Evolutionary conservation across 1,139 yeast genomes (phyloP).

Genomic region (Hyphopichia wangnamkhiaoensis): DNA sequence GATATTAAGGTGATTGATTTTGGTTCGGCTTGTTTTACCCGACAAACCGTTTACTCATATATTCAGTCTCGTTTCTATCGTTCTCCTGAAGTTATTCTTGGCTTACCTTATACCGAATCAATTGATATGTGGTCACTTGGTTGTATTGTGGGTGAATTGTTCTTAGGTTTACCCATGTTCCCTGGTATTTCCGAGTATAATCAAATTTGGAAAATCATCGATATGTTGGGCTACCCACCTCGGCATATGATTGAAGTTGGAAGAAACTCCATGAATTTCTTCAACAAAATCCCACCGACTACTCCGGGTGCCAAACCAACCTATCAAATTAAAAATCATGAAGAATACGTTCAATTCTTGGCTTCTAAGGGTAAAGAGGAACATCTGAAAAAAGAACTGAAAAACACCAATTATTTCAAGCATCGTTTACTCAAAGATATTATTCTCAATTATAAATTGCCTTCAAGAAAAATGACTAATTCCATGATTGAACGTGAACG

Average conservation of each 20-base stretch:
- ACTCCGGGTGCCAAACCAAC: constrained; percentile 31
- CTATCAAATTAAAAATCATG: constrained; percentile 33
- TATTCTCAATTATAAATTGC: constrained; percentile 70
- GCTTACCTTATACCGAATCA: constrained; percentile 86
- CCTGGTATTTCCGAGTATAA: constrained; percentile 96
- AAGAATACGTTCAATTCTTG: constrained; percentile 41
- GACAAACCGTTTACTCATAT: constrained; percentile 88
- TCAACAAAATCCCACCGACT: constrained; percentile 43
- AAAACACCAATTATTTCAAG: constrained; percentile 82
- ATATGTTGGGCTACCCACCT: constrained; percentile 86
- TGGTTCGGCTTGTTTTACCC: constrained; percentile 93
- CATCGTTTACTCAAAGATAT: constrained; percentile 74
- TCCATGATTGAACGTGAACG: constrained; percentile 68
- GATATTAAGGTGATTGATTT: constrained; percentile 92
- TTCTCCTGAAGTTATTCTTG: constrained; percentile 92
- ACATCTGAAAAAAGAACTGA: constrained; percentile 67
- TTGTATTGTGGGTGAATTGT: constrained; percentile 92
- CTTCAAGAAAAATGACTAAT: constrained; percentile 70
- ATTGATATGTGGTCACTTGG: constrained; percentile 99
- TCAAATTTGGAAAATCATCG: constrained; percentile 79
- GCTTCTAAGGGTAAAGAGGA: constrained; percentile 39
- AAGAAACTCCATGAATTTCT: constrained; percentile 71
- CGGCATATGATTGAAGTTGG: constrained; percentile 98
- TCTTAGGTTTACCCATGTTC: constrained; percentile 88
- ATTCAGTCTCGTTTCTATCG: constrained; percentile 95